Percentiles rank a stretch among this genome's conserved stretches.
These are phyloP conservation scores for Theileria orientalis DNA, from an alignment of 169 alveolate species.

Conservation along the genomic window DNA sequence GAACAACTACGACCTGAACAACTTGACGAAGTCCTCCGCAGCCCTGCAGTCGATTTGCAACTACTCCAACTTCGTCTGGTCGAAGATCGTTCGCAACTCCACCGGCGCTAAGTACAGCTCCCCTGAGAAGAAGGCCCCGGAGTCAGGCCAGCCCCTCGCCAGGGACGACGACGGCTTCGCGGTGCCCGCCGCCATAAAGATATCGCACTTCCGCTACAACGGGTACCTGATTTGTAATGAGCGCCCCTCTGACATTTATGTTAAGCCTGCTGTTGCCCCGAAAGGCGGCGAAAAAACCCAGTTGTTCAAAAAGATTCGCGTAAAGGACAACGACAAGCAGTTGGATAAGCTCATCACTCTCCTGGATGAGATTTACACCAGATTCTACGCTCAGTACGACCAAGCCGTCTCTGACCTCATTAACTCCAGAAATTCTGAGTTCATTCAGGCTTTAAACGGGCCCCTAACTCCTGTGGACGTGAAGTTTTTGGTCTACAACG, in stretches of 20 bases:
- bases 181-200: constrained; percentile 20
- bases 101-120: not conserved
- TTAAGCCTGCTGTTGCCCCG: not conserved
- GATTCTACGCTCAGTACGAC: constrained; percentile 12
- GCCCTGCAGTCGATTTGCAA: constrained; percentile 54
- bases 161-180: constrained; percentile 50
- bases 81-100: not conserved
- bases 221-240: constrained; percentile 31
- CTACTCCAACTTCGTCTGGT: constrained; percentile 48
- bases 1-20: constrained; percentile 8
- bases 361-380: constrained; percentile 23
- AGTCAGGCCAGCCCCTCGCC: not conserved
- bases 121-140: not conserved
- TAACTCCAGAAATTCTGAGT: not conserved
- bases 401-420: not conserved
- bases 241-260: constrained; percentile 21
- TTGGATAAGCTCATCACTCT: constrained; percentile 5
- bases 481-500: constrained; percentile 2
- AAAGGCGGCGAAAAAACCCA: not conserved
- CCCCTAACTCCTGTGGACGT: not conserved
- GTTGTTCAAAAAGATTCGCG: constrained; percentile 15
- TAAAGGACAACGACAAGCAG: constrained; percentile 44
- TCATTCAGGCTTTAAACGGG: not conserved
- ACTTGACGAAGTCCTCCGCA: constrained; percentile 38
- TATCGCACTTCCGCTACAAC: constrained; percentile 22